Evolutionary conservation across 2,329 filamentous ascomycete genomes (phyloP).

Genomic region (Aureobasidium uvarum): DNA sequence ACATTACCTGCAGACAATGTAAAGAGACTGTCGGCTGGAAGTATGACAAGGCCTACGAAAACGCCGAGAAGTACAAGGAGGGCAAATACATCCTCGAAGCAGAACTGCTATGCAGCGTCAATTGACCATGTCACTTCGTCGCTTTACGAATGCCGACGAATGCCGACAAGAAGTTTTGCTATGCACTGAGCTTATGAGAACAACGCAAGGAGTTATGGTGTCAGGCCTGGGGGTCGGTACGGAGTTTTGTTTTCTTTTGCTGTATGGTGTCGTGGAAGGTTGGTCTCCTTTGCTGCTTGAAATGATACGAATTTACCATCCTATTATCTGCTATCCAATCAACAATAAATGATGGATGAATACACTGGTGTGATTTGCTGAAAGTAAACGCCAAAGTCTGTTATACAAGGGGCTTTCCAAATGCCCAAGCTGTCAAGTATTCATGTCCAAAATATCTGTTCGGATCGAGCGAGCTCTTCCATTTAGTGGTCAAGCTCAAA

Average conservation of each 20-base stretch:
- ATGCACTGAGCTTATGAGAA: conserved; percentile 1
- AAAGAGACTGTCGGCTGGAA: conserved; percentile 95
- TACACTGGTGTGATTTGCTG: neutral
- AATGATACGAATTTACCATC: neutral
- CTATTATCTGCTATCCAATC: neutral
- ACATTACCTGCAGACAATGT: conserved; percentile 90
- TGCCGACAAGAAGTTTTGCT: conserved; percentile 19
- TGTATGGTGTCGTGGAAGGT: neutral
- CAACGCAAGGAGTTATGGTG: conserved; percentile 21
- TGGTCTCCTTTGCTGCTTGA: neutral
- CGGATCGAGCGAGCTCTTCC: neutral
- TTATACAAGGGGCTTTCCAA: neutral
- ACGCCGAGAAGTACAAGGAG: conserved; percentile 96
- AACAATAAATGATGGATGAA: neutral
- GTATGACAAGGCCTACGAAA: conserved; percentile 95
- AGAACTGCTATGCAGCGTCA: conserved; percentile 79
- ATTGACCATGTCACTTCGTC: conserved; percentile 34
- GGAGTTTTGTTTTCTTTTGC: conserved; percentile 2
- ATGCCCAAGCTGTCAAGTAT: neutral
- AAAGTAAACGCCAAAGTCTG: neutral
- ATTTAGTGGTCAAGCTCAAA: conserved; percentile 36
- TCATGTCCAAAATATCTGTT: neutral
- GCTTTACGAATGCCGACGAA: conserved; percentile 8
- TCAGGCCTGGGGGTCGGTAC: neutral
- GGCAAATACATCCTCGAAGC: conserved; percentile 96